Base-by-base conservation (phyloP, 768 basidiomycete species). In the Cystofilobasidium ferigula region DNA sequence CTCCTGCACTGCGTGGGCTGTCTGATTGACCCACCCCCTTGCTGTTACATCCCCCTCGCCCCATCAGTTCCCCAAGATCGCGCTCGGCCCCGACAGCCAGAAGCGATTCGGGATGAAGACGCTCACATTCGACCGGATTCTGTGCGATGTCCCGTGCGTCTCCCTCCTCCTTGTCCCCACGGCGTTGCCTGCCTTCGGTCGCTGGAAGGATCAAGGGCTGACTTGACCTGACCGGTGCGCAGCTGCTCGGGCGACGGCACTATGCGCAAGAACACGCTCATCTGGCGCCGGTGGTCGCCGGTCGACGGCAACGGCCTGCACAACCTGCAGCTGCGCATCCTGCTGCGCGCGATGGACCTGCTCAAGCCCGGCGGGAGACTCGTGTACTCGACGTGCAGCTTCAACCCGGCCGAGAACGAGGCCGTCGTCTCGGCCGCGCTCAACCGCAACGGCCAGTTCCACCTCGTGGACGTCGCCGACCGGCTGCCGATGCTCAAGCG, bases 391-490 rank as follows among this genome's bases (percentile, higher is more conserved):
- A 99, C 95, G 0, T 98, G 95, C 72, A 97, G 93, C 0, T 79
- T 98, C 70, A 98, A 98, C 75, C 95, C 95, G 1, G 82, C 91
- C 16, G 95, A 99, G 77, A 97, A 99, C 74, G 95, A 99, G 75
- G 90, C 95, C 10, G 94, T 98, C 68, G 79, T 98, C 38, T 86
- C 89, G 1, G 85, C 87, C 51, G 91, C 89, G 0, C 79, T 98
- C 42, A 83, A 82, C 67, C 75, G 80, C 0, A 83, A 86, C 67
- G 81, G 84, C 28, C 87, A 85, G 20, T 93, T 88, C 73, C 81
- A 84, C 56, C 79, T 98, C 20, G 79, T 93, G 18, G 87, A 94
- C 70, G 85, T 88, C 30, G 85, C 89, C 0, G 74, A 78, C n/a
- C 79, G 80, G 45, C 78, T 91, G 9, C 86, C 88, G 1, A 80